These are phyloP conservation scores for Colletotrichum trifolii DNA, from an alignment of 2,329 filamentous ascomycete species.

Conservation along the genomic window DNA sequence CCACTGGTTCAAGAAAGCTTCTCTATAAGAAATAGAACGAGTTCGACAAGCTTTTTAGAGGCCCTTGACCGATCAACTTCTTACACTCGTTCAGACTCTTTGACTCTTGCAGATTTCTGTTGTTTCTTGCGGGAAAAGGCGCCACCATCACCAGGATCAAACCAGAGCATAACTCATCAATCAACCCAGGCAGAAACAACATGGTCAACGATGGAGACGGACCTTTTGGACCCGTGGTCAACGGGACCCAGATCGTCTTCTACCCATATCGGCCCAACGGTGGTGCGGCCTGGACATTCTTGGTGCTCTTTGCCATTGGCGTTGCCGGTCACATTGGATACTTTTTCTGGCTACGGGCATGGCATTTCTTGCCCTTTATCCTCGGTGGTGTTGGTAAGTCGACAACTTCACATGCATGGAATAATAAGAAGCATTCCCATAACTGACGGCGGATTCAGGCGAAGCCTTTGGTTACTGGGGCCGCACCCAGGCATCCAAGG, in stretches of 20 bases:
- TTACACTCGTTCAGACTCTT: no score
- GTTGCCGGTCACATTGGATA: background rate
- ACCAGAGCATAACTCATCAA: no score
- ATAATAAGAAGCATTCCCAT: background rate
- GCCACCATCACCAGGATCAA: no score
- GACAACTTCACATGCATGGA: no score
- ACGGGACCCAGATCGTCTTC: conserved; percentile 29
- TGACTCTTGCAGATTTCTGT: no score
- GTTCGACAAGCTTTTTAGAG: no score
- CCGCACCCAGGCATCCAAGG: conserved; percentile 13
- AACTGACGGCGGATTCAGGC: background rate
- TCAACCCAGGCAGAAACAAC: background rate
- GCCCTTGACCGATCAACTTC: no score
- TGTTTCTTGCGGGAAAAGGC: no score
- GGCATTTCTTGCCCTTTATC: conserved; percentile 20
- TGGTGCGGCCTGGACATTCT: conserved; percentile 27
- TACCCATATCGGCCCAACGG: conserved; percentile 23
- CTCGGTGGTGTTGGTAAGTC: conserved; percentile 20
- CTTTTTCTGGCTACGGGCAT: conserved; percentile 23
- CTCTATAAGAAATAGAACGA: no score
- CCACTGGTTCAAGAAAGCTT: no score
- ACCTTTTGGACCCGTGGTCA: conserved; percentile 31
- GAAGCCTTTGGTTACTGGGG: conserved; percentile 36
- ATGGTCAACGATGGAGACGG: conserved; percentile 26
- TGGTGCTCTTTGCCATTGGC: conserved; percentile 25